Evolutionary conservation across 208 protist genomes (phyloP).

Genomic region (Trypanosoma mega): DNA sequence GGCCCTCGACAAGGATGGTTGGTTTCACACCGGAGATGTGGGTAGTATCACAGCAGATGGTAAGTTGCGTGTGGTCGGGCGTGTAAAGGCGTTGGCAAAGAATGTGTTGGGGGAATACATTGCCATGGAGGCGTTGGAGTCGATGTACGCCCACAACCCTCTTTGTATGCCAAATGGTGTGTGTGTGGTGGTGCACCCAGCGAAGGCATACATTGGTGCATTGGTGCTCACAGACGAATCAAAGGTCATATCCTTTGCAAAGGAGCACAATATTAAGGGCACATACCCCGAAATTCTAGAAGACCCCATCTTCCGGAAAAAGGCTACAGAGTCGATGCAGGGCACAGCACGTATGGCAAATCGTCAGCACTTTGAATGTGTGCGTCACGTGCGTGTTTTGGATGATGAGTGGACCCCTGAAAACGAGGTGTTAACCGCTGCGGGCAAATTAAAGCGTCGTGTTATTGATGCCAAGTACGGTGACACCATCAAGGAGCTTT

Average conservation of each 20-base stretch:
- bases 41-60: conserved; percentile 46
- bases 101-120: conserved; percentile 62
- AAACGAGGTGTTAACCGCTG: conserved; percentile 45
- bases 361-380: conserved; percentile 23
- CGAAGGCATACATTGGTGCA: conserved; percentile 49
- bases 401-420: conserved; percentile 40
- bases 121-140: conserved; percentile 44
- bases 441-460: conserved; percentile 32
- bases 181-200: conserved; percentile 33
- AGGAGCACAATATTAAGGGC: conserved; percentile 24
- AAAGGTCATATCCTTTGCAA: conserved; percentile 23
- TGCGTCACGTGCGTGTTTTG: conserved; percentile 25
- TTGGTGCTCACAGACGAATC: conserved; percentile 52
- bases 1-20: conserved; percentile 62
- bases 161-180: conserved; percentile 27
- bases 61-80: conserved; percentile 62
- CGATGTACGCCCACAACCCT: conserved; percentile 23
- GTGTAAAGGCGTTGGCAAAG: conserved; percentile 61
- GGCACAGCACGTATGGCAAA: conserved; percentile 14
- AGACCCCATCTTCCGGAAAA: conserved; percentile 30
- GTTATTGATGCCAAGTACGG: conserved; percentile 28
- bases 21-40: conserved; percentile 80
- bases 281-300: conserved; percentile 37
- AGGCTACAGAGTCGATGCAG: conserved; percentile 38
- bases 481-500: conserved; percentile 30